Percentiles rank a stretch among this genome's conserved stretches.
These are phyloP conservation scores for Auricularia sp. DNA, from an alignment of 768 basidiomycete genomes.

Conservation along the genomic window DNA sequence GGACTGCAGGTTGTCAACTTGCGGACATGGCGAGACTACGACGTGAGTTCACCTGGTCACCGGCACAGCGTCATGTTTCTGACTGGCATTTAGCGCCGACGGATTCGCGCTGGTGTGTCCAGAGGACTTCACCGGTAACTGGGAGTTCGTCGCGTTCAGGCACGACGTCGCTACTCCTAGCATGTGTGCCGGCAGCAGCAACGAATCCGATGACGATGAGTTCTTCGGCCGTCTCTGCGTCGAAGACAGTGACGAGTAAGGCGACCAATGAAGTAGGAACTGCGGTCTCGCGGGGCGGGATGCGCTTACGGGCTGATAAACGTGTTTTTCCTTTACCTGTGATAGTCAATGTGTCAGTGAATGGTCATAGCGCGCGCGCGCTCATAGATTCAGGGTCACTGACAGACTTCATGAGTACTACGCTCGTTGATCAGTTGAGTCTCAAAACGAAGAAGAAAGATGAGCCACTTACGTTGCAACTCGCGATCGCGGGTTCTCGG, in stretches of 20 bases:
- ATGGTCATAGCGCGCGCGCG: constrained; percentile 6
- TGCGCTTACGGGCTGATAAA: background rate
- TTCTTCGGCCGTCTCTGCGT: background rate
- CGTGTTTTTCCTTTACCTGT: constrained; percentile 6
- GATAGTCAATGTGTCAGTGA: constrained; percentile 5
- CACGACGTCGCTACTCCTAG: too few relatives aligned
- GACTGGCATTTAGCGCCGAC: too few relatives aligned
- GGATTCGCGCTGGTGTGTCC: too few relatives aligned
- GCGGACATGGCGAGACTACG: too few relatives aligned
- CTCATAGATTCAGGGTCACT: constrained; percentile 12
- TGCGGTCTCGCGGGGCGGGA: background rate
- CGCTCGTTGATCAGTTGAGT: constrained; percentile 6
- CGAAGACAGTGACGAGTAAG: background rate
- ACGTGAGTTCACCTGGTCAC: too few relatives aligned
- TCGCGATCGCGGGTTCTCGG: background rate
- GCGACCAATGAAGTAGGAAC: too few relatives aligned
- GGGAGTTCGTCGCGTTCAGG: too few relatives aligned
- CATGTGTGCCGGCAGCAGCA: too few relatives aligned
- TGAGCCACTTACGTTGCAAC: background rate
- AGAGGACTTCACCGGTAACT: too few relatives aligned
- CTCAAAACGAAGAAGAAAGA: background rate
- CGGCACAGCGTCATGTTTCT: too few relatives aligned
- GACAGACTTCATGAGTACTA: constrained; percentile 13
- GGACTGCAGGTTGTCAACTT: too few relatives aligned
- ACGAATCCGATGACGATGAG: too few relatives aligned